Base-by-base conservation (phyloP, 1,139 yeast genomes). In the Yamadazyma sp. region DNA sequence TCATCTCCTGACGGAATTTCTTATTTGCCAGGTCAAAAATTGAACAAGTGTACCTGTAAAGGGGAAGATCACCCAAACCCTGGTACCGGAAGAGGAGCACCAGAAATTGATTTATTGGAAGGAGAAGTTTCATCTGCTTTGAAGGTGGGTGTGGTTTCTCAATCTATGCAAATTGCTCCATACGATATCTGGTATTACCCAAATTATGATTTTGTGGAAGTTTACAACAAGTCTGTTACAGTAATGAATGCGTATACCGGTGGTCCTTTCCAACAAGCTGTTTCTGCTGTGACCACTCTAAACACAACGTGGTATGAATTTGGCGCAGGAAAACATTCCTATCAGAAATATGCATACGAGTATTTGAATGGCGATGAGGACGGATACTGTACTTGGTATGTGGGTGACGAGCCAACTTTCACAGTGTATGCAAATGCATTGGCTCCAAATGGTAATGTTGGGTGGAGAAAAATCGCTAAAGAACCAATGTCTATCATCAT, bases 131-230 rank as follows among this genome's bases (percentile, higher is more conserved):
- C 71, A 45, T 65, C 77, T 3, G 63, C 57, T 33, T 44, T 52
- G 25, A 73, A 72, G 38, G 65, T 65, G 13, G 92, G 90, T 48
- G 73, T 81, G 21, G 94, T 82, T 1, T 84, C 95, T 3, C 96
- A 87, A 62, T 85, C 95, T 1, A 61, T 79, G 44, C 95, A 87
- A 65, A 63, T 85, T 48, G 96, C 95, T 3, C 96, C 96, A 2
- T 78, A 78, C 55, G 96, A 87, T 59, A 78, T 85, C 49, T 87
- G 95, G 95, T 86, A 84, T 58, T 71, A 74, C 54, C 95, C 95
- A 2, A 89, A 87, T 59, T 85, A 86, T 54, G 78, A 82, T 43
- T 86, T 73, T 49, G 59, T 86, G 37, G 83, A 80, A 51, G 64
- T 87, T 40, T 64, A 80, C 59, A 86, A 87, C 60, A 49, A 50